phyloP scores from a whole-genome alignment of 768 basidiomycete species.

The Suillus subaureus region DNA sequence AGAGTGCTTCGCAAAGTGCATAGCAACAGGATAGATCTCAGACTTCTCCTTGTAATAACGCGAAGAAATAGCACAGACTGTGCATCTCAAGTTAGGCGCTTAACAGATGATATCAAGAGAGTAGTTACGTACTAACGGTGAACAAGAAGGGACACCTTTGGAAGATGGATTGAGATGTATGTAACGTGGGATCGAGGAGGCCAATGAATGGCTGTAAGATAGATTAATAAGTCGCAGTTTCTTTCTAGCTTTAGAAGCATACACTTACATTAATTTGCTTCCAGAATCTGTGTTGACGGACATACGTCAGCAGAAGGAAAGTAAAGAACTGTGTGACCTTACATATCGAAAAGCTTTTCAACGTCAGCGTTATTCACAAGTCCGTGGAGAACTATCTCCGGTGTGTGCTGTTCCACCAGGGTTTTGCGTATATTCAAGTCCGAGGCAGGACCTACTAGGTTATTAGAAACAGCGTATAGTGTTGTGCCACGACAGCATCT shows the following conservation, averaged over 20 bases:
- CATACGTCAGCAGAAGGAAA: constrained; percentile 11
- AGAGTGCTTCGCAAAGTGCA: constrained; percentile 86
- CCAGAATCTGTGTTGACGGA: constrained; percentile 57
- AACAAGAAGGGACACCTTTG: constrained; percentile 88
- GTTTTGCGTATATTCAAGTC: constrained; percentile 69
- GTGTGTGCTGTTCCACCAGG: constrained; percentile 77
- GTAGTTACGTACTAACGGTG: constrained; percentile 67
- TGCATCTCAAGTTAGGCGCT: not conserved
- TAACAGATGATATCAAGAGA: not conserved
- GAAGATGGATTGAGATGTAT: constrained; percentile 78
- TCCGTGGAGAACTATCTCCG: constrained; percentile 81
- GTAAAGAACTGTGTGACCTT: constrained; percentile 29
- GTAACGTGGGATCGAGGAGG: constrained; percentile 77
- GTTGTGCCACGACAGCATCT: constrained; percentile 17
- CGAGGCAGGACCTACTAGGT: constrained; percentile 60
- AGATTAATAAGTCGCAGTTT: constrained; percentile 10
- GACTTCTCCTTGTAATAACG: constrained; percentile 79
- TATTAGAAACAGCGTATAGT: not conserved
- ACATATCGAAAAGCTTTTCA: constrained; percentile 85
- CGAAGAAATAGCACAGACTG: constrained; percentile 86
- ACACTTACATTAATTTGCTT: constrained; percentile 63
- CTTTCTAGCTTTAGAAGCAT: not conserved
- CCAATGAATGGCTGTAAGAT: constrained; percentile 59
- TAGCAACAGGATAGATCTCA: constrained; percentile 83
- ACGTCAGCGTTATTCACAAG: constrained; percentile 79